Evolutionary conservation across 2,329 filamentous ascomycete genomes (phyloP), one percentile per base, ranked within the genome.

Genomic region (Chaetothyriales sp.): DNA sequence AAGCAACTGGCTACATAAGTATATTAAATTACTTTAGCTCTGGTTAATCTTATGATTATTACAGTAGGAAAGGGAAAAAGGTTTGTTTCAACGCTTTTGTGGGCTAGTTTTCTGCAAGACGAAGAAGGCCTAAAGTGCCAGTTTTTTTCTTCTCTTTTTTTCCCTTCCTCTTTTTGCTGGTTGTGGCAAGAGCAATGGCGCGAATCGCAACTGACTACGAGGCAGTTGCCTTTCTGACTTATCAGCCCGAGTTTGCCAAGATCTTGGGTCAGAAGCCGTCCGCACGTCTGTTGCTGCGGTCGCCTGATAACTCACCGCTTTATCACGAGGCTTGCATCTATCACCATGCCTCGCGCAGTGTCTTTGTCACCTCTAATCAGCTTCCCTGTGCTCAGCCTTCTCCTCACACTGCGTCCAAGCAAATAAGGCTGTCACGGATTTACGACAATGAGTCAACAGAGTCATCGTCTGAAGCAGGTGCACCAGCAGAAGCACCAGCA

Each of bases 311-410:
- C 9, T 26, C 18, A n/a, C 49, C 15, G 18, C 42, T 50, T 19
- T 55, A 51, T 42, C 53, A 55, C 26, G 53, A 55, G 51, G 53
- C 53, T 44, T 53, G 53, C 49, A 54, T 55, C 28, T 55, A 54
- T 26, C 51, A 55, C 39, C 43, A 26, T 8, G 32, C 48, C 19
- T 25, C 51, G 3, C 20, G 48, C 5, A 51, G 48, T 39, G 44
- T 55, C 18, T 54, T 55, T 42, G 53, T 55, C n/a, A 55, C 51
- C 1, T 55, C 53, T 7, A 55, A 55, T 32, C 53, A 55, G 25
- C 32, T 55, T 8, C 15, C 20, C 7, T 48, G 50, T 22, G 43
- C 49, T n/a, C 18, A 26, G 12, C 28, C 39, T 5, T 42, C 5
- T 45, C 8, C 44, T 10, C 47, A 32, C n/a, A 54, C 53, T 7